These are phyloP conservation scores for Physaria fendleri DNA, from an alignment of 345 rosid genomes.

Conservation along the genomic window DNA sequence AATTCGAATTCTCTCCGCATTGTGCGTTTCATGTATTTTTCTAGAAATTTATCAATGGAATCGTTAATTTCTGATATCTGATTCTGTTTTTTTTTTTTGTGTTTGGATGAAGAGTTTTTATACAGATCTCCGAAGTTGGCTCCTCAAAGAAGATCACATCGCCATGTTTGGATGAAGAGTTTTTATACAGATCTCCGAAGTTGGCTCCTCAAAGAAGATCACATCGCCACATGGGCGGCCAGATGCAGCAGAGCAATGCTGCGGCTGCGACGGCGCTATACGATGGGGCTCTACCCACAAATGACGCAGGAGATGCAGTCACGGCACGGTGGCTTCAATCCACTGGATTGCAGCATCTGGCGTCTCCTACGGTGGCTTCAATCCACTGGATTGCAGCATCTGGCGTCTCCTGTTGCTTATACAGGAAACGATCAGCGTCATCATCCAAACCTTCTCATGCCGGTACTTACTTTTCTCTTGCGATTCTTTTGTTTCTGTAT, in stretches of 20 bases:
- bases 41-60: neutral
- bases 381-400: conserved; percentile 99
- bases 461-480: conserved; percentile 39
- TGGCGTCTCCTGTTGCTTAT: conserved; percentile 92
- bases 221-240: conserved; percentile 99
- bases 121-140: conserved; percentile 92
- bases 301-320: conserved; percentile 94
- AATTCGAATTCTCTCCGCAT: conserved; percentile 47
- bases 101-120: conserved; percentile 40
- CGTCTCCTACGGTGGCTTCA: conserved; percentile 99
- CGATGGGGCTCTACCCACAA: conserved; percentile 57
- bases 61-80: neutral
- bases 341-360: conserved; percentile 99
- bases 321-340: conserved; percentile 99
- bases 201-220: conserved; percentile 99
- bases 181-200: conserved; percentile 63
- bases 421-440: conserved; percentile 74
- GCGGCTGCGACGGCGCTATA: conserved; percentile 79
- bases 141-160: conserved; percentile 99
- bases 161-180: conserved; percentile 57
- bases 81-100: neutral
- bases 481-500: conserved; percentile 25
- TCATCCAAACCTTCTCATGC: conserved; percentile 86
- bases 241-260: conserved; percentile 93
- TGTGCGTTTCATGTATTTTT: conserved; percentile 38